These are phyloP conservation scores for Dendrobium catenatum DNA, from an alignment of 106 monocot species.

Conservation along the genomic window DNA sequence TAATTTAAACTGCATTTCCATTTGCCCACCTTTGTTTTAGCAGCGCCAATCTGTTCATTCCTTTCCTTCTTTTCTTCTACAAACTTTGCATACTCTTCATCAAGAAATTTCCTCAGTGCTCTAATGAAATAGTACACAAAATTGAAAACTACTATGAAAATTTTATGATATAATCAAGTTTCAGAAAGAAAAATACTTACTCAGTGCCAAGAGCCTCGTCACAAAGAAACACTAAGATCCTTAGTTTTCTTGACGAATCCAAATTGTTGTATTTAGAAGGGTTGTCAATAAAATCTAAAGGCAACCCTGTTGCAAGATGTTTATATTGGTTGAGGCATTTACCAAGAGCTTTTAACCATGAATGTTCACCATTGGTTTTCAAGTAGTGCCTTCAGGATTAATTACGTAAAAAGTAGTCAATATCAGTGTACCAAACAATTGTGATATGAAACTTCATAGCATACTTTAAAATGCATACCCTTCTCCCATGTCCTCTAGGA, in stretches of 20 bases:
- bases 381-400: slow-evolving; percentile 8
- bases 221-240: slow-evolving; percentile 71
- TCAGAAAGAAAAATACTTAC: slow-evolving; percentile 29
- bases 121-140: slow-evolving; percentile 20
- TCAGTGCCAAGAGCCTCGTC: slow-evolving; percentile 52
- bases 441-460: background rate
- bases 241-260: slow-evolving; percentile 41
- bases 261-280: slow-evolving; percentile 38
- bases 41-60: slow-evolving; percentile 29
- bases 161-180: background rate
- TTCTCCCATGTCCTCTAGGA: slow-evolving; percentile 33
- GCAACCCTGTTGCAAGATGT: slow-evolving; percentile 16
- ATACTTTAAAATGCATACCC: slow-evolving; percentile 19
- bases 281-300: slow-evolving; percentile 24
- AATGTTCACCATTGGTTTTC: slow-evolving; percentile 25
- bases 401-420: background rate
- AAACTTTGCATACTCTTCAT: slow-evolving; percentile 40
- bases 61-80: slow-evolving; percentile 33
- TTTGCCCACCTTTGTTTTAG: slow-evolving; percentile 44
- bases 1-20: background rate
- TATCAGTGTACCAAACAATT: slow-evolving; percentile 7
- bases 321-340: slow-evolving; percentile 39
- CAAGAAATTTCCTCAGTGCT: slow-evolving; percentile 46
- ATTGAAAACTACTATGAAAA: background rate
- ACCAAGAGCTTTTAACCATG: slow-evolving; percentile 48